Conservation (phyloP, 192 early-diverging fungal species). For the Entomortierella lignicola region DNA sequence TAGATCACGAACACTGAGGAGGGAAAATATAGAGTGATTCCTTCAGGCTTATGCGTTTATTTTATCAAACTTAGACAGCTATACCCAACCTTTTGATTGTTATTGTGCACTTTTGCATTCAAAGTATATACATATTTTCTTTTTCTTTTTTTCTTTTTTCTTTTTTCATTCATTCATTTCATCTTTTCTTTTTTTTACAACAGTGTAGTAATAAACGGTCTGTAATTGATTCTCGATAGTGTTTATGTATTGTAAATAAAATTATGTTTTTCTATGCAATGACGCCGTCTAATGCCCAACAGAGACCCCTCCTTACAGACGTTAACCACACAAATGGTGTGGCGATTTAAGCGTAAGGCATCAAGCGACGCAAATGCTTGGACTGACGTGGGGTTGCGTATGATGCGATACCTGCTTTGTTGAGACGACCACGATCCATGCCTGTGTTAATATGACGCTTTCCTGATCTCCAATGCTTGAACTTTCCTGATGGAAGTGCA, state of each 20-base stretch:
- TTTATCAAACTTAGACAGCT: background rate
- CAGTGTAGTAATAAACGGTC: background rate
- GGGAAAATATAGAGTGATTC: background rate
- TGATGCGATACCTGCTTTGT: constrained; percentile 45
- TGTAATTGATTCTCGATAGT: too few relatives aligned
- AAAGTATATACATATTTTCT: background rate
- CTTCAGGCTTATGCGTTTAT: background rate
- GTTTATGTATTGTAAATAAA: background rate
- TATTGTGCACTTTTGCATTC: too few relatives aligned
- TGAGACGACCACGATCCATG: constrained; percentile 53
- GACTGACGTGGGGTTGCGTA: constrained; percentile 17
- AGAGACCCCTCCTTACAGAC: background rate
- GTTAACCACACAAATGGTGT: background rate
- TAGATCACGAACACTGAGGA: constrained; percentile 50
- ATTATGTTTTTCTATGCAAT: background rate
- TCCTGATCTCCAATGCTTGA: constrained; percentile 57
- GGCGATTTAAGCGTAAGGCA: constrained; percentile 46
- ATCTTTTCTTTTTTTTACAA: background rate
- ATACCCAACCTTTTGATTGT: background rate
- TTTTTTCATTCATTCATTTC: background rate
- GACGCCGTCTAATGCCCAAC: background rate
- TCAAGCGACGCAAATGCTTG: constrained; percentile 54
- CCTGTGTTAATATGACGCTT: constrained; percentile 56
- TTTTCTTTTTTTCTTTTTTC: background rate
- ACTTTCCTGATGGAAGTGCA: constrained; percentile 52